phyloP scores from a whole-genome alignment of 2,329 filamentous ascomycete genomes.

The Fusarium brevicatenulatum region DNA sequence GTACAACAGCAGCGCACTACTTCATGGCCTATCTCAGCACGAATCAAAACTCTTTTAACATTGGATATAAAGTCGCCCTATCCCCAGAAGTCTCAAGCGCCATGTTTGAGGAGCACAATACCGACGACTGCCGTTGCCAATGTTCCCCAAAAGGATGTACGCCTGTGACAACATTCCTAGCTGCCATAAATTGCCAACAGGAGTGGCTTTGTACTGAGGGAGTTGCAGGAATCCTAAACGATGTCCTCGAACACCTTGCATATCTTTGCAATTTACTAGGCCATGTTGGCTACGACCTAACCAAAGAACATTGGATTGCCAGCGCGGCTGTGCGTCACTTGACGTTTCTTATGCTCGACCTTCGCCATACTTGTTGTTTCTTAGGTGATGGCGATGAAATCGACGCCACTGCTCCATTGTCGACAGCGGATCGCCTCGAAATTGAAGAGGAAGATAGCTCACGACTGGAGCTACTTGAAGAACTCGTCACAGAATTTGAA shows the following conservation, averaged over 20 bases:
- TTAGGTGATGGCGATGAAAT: fast-evolving
- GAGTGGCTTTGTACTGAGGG: fast-evolving
- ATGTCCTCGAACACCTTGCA: fast-evolving
- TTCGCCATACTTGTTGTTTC: background rate
- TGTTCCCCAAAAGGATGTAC: background rate
- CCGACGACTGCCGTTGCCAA: background rate
- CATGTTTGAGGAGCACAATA: background rate
- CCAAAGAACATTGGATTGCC: fast-evolving
- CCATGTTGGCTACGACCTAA: background rate
- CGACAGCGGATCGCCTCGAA: fast-evolving
- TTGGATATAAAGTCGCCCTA: fast-evolving
- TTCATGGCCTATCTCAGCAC: background rate
- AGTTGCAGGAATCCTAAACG: fast-evolving
- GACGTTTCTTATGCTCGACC: fast-evolving
- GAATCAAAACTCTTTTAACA: fast-evolving
- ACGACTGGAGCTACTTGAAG: background rate
- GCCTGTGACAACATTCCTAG: background rate
- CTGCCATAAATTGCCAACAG: background rate
- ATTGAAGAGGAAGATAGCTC: background rate
- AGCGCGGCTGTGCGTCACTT: fast-evolving
- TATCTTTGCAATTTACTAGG: fast-evolving
- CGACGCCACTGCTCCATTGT: background rate
- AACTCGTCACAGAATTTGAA: fast-evolving
- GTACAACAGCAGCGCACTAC: background rate
- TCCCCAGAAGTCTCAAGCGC: fast-evolving